Percentiles rank a stretch among this genome's conserved stretches.
These are phyloP conservation scores for Gymnopus androsaceus DNA, from an alignment of 1,284 basidiomycete species.

Conservation along the genomic window DNA sequence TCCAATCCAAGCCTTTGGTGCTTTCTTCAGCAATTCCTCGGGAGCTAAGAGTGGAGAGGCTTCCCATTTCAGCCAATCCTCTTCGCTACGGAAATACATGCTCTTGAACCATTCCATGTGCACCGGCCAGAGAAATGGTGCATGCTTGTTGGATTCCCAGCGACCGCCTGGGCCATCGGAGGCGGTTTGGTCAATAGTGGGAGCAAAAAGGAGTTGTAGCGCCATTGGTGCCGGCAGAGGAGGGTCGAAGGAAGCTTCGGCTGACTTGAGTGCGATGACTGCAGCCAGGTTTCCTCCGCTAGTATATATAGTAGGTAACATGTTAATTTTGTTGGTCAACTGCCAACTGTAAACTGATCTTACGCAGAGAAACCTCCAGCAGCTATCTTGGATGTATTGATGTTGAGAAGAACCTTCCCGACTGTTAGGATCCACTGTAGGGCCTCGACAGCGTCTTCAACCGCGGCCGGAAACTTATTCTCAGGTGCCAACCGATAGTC, in stretches of 20 bases:
- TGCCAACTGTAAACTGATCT: not conserved
- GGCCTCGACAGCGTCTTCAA: constrained; percentile 71
- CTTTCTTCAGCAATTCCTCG: constrained; percentile 48
- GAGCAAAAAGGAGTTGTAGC: constrained; percentile 69
- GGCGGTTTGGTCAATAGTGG: constrained; percentile 70
- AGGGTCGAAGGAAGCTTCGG: constrained; percentile 37
- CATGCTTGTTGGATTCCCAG: constrained; percentile 61
- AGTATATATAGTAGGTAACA: too few relatives aligned
- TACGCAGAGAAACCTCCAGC: constrained; percentile 72
- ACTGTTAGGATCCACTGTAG: constrained; percentile 62
- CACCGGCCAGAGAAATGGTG: constrained; percentile 58
- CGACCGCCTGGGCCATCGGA: constrained; percentile 27
- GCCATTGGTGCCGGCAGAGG: constrained; percentile 49
- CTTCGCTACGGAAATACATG: constrained; percentile 64
- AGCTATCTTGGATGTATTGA: constrained; percentile 30
- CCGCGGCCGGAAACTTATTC: constrained; percentile 70
- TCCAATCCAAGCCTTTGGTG: constrained; percentile 62
- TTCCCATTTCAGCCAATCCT: constrained; percentile 64
- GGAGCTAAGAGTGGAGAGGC: constrained; percentile 71
- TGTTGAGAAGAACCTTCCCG: constrained; percentile 38
- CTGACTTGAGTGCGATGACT: constrained; percentile 65
- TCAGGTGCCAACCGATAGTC: constrained; percentile 80
- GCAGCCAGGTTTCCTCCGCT: constrained; percentile 76
- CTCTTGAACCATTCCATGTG: constrained; percentile 74
- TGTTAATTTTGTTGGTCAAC: too few relatives aligned